Percentiles rank a stretch among this genome's conserved stretches.
Evolutionary conservation across 345 rosid species (phyloP).

Genomic region (Brassica rapa): DNA sequence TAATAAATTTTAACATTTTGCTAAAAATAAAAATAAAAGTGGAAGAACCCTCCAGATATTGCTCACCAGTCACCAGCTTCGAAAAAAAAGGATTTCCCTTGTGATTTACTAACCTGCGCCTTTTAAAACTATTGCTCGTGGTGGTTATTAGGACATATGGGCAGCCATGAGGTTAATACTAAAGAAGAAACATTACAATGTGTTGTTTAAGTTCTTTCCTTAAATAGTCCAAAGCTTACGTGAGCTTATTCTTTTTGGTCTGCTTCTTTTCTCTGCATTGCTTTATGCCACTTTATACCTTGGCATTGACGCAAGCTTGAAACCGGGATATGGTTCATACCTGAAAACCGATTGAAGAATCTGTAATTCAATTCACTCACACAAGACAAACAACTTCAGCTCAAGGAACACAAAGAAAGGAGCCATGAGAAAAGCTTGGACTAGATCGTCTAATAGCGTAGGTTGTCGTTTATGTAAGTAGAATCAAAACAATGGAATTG

Average conservation of each 20-base stretch:
- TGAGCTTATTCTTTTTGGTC: conserved; percentile 41
- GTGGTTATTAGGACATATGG: neutral
- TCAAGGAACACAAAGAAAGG: conserved; percentile 86
- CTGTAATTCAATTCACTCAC: conserved; percentile 36
- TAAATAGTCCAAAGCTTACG: conserved; percentile 18
- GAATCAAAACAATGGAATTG: neutral
- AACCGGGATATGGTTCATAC: conserved; percentile 85
- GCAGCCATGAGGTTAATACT: neutral
- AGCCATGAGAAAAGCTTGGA: conserved; percentile 76
- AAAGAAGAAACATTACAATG: neutral
- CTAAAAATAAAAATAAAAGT: too few relatives aligned
- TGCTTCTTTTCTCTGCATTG: conserved; percentile 53
- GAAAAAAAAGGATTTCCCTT: neutral
- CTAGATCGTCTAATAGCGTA: conserved; percentile 71
- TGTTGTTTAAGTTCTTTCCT: neutral
- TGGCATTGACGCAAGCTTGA: conserved; percentile 56
- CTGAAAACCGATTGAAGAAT: conserved; percentile 58
- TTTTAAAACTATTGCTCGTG: neutral
- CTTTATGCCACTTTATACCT: conserved; percentile 57
- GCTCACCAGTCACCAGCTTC: neutral
- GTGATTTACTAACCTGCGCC: neutral
- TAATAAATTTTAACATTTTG: too few relatives aligned
- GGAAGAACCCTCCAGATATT: too few relatives aligned
- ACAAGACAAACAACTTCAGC: conserved; percentile 44
- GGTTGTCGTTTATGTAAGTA: conserved; percentile 76